phyloP scores from a whole-genome alignment of 352 stramenopile species.

The Phytophthora pisi region DNA sequence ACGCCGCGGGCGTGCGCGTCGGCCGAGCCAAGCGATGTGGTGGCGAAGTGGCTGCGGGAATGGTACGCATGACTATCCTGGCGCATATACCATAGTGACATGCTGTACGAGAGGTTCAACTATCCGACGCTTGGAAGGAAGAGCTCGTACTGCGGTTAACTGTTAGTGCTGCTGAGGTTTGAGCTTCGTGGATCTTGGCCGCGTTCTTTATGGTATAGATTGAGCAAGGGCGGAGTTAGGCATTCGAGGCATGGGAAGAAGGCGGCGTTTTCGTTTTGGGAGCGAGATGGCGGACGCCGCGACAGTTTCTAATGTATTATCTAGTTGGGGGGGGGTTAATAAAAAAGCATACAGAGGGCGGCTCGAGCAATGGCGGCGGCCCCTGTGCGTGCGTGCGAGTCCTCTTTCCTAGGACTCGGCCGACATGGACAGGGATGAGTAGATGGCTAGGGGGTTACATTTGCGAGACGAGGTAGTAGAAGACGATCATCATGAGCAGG shows the following conservation, averaged over 20 bases:
- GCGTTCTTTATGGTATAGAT: neutral
- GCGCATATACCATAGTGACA: no score
- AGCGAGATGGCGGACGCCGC: slow-evolving; percentile 1
- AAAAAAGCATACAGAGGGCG: slow-evolving; percentile 32
- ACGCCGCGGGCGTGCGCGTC: no score
- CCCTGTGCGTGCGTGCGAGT: slow-evolving; percentile 20
- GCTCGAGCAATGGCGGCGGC: neutral
- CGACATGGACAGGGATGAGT: slow-evolving; percentile 1
- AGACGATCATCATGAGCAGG: slow-evolving; percentile 76
- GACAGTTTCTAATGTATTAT: slow-evolving; percentile 33
- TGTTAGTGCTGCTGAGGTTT: no score
- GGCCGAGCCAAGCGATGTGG: no score
- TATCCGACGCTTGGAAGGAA: no score
- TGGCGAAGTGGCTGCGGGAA: no score
- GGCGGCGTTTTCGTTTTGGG: neutral
- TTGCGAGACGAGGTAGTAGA: slow-evolving; percentile 80
- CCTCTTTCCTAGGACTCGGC: slow-evolving; percentile 2
- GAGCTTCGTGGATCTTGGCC: no score
- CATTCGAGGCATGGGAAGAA: neutral
- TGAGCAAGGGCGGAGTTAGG: neutral
- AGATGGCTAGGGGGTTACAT: slow-evolving; percentile 35
- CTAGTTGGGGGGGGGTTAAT: slow-evolving; percentile 12
- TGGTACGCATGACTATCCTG: no score
- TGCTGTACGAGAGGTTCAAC: no score
- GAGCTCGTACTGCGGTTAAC: no score